Evolutionary conservation across 1,284 basidiomycete species (phyloP).

Genomic region (Cerrena zonata): DNA sequence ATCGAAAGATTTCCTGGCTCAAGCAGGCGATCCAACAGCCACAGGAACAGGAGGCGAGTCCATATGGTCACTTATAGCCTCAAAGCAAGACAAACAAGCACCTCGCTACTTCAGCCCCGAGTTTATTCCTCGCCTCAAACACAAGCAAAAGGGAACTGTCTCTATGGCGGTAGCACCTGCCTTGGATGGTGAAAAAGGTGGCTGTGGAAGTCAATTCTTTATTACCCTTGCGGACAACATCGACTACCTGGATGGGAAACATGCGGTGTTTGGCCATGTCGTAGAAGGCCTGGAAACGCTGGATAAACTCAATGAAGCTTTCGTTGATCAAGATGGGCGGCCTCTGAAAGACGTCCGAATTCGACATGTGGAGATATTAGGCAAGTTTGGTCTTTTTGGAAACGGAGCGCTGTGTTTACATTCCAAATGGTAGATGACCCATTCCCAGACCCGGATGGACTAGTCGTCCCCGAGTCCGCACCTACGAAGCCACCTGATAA

Average conservation of each 20-base stretch:
- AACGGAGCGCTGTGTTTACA: conserved; percentile 5
- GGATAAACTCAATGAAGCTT: conserved; percentile 89
- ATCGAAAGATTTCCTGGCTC: conserved; percentile 93
- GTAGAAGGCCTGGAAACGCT: conserved; percentile 92
- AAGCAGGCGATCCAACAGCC: conserved; percentile 91
- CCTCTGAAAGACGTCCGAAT: conserved; percentile 93
- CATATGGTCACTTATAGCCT: conserved; percentile 68
- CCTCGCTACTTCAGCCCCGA: conserved; percentile 83
- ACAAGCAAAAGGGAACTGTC: conserved; percentile 81
- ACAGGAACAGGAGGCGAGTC: conserved; percentile 90
- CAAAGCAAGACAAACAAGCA: conserved; percentile 37
- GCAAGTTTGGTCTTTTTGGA: conserved; percentile 39
- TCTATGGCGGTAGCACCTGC: conserved; percentile 89
- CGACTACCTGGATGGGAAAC: conserved; percentile 93
- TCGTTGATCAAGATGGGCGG: conserved; percentile 80
- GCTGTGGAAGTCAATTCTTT: conserved; percentile 95
- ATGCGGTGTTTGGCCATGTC: conserved; percentile 91
- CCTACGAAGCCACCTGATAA: conserved; percentile 80
- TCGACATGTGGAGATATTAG: conserved; percentile 86
- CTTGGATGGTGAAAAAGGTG: conserved; percentile 60
- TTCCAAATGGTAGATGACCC: conserved; percentile 73
- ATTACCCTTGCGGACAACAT: conserved; percentile 87
- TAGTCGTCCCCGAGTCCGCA: conserved; percentile 68
- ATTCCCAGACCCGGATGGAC: conserved; percentile 78
- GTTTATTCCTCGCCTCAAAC: conserved; percentile 76